Evolutionary conservation across 495 filamentous ascomycete species (phyloP).

Genomic region (Hypoxylon fuscum): DNA sequence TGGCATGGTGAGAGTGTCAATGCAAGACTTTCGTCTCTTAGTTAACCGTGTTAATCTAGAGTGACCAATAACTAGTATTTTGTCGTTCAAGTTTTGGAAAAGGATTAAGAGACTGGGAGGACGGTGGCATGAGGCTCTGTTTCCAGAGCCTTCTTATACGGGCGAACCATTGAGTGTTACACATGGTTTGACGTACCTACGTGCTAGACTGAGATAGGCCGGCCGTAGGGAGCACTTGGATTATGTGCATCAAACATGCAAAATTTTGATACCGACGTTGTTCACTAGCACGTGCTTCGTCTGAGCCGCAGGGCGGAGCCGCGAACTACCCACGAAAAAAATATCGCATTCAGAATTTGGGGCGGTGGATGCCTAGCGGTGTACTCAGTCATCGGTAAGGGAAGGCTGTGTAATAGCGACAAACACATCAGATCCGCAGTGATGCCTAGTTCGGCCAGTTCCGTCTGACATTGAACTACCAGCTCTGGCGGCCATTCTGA

Average conservation of each 20-base stretch:
- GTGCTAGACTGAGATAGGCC: not conserved
- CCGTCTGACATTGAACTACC: too few species aligned
- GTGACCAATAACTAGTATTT: not conserved
- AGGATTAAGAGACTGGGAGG: not conserved
- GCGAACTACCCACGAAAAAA: not conserved
- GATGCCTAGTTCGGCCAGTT: too few species aligned
- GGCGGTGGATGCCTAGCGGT: conserved; percentile 6
- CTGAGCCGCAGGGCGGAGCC: conserved; percentile 25
- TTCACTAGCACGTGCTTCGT: not conserved
- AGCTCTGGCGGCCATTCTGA: too few species aligned
- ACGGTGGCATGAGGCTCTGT: not conserved
- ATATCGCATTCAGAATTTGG: not conserved
- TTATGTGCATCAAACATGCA: conserved; percentile 1
- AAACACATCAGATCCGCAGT: too few species aligned
- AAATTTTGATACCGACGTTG: not conserved
- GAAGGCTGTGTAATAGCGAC: too few species aligned
- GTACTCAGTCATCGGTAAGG: not conserved
- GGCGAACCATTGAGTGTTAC: not conserved
- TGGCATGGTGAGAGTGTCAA: conserved; percentile 19
- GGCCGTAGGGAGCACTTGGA: not conserved
- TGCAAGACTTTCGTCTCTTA: not conserved
- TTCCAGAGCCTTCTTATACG: not conserved
- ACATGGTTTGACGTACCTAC: conserved; percentile 3
- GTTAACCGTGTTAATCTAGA: not conserved
- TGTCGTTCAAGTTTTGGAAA: not conserved